Evolutionary conservation across 2,329 filamentous ascomycete genomes (phyloP).

Genomic region (Colletotrichum sp.): DNA sequence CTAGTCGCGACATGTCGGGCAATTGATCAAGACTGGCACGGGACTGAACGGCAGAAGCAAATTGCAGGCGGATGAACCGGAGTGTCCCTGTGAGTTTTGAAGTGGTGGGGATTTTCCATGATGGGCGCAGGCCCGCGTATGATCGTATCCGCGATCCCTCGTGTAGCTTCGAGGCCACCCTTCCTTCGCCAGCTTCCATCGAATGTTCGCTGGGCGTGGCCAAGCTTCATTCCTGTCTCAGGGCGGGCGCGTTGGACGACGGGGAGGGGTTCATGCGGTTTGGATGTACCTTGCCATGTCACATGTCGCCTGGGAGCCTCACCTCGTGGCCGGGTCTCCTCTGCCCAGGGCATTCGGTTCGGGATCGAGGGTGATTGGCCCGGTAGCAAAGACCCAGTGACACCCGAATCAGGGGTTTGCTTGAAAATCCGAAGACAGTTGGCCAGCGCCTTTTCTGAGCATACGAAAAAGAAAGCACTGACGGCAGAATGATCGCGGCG

Average conservation of each 20-base stretch:
- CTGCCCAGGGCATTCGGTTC: neutral
- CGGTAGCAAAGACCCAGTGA: neutral
- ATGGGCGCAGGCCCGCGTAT: neutral
- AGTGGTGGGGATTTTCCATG: neutral
- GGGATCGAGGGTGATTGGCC: neutral
- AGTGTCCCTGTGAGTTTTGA: neutral
- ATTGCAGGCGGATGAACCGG: conserved; percentile 5
- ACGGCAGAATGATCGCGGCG: neutral
- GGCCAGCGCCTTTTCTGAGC: neutral
- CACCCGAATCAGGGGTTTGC: neutral
- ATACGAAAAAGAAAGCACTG: neutral
- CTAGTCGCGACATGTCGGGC: neutral
- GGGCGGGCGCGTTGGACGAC: neutral
- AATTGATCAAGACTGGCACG: neutral
- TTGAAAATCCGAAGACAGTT: neutral
- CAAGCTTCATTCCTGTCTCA: conserved; percentile 1
- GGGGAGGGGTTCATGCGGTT: neutral
- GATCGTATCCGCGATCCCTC: neutral
- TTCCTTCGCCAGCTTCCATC: neutral
- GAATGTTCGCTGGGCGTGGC: neutral
- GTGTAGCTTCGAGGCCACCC: neutral
- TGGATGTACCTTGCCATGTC: neutral
- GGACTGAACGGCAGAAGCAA: neutral
- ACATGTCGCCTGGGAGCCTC: conserved; percentile 1
- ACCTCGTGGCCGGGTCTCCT: neutral